Evolutionary conservation across 192 early-diverging fungal genomes (phyloP), one percentile per base, ranked within the genome.

Genomic region (Coemansia sp.): DNA sequence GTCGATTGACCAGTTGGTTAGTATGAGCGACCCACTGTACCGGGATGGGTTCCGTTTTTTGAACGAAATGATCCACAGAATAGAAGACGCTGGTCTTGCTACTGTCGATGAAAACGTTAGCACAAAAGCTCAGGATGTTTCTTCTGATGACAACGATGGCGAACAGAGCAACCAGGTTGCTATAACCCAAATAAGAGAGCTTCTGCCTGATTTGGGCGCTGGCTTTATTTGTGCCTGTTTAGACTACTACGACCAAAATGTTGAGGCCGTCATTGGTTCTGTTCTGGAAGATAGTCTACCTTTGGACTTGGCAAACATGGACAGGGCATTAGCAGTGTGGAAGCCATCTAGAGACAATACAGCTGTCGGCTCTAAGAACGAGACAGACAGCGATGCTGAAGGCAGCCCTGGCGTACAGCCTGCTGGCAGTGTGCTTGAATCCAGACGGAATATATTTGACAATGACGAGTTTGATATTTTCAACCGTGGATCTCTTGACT

Each of bases 391-490:
- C 32, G 44, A 8, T 53, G 21, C 52, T 37, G 63, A 37, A 16
- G 67, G 16, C 54, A 40, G 43, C 38, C 11, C 45, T 23, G 64
- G 32, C 43, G 39, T 59, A 18, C 57, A 59, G 38, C 57, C 57
- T 11, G 57, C 38, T n/a, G 16, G 44, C 47, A 26, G 59, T 42
- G 67, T 88, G 12, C 79, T 96, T 12, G 66, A 76, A 6, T 73
- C 48, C 15, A 89, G 94, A 10, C 79, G 86, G 13, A 98, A 97
- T 69, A 84, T 97, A 39, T 95, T 93, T 80, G 95, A 98, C 76
- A 90, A 91, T 45, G 96, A 98, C 69, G 93, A 94, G 65, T 96
- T 97, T 79, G 95, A 98, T 65, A 86, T 97, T 8, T 94, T 97
- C 77, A 71, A 83, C 37, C 85, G 87, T 57, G 77, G 85, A 10